These are phyloP conservation scores for Durotheca rogersii DNA, from an alignment of 495 filamentous ascomycete genomes.

Conservation along the genomic window DNA sequence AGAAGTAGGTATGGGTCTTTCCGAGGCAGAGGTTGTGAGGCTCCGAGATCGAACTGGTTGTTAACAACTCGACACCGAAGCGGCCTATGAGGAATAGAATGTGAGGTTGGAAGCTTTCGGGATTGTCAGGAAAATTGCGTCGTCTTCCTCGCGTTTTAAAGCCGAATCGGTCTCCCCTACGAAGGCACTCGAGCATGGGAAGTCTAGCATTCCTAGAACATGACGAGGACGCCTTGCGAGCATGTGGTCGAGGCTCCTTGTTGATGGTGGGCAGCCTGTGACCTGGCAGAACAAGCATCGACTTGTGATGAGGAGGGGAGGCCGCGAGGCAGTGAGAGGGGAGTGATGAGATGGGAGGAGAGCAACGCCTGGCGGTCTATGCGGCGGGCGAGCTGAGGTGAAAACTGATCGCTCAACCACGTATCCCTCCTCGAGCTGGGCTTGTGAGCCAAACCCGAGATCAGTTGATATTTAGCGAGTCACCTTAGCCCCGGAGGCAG, in stretches of 20 bases:
- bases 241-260: slow-evolving; percentile 32
- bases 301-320: background rate
- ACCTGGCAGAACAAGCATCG: slow-evolving; percentile 1
- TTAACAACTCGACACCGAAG: no score
- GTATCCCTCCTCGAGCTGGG: slow-evolving; percentile 4
- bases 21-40: no score
- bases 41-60: no score
- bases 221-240: slow-evolving; percentile 14
- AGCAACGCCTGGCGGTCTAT: slow-evolving; percentile 21
- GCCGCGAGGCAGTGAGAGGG: background rate
- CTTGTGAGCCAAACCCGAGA: slow-evolving; percentile 23
- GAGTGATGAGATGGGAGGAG: slow-evolving; percentile 6
- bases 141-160: slow-evolving; percentile 1
- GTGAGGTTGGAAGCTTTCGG: no score
- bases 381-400: slow-evolving; percentile 15
- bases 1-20: no score
- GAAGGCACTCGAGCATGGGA: slow-evolving; percentile 3
- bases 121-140: no score
- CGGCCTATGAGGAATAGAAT: no score
- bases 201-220: background rate
- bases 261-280: slow-evolving; percentile 22
- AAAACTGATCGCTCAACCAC: slow-evolving; percentile 17
- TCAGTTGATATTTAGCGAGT: slow-evolving; percentile 24
- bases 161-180: background rate
- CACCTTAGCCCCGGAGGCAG: background rate